Evolutionary conservation across 192 early-diverging fungal species (phyloP).

Genomic region (Mycoemilia scoparia): DNA sequence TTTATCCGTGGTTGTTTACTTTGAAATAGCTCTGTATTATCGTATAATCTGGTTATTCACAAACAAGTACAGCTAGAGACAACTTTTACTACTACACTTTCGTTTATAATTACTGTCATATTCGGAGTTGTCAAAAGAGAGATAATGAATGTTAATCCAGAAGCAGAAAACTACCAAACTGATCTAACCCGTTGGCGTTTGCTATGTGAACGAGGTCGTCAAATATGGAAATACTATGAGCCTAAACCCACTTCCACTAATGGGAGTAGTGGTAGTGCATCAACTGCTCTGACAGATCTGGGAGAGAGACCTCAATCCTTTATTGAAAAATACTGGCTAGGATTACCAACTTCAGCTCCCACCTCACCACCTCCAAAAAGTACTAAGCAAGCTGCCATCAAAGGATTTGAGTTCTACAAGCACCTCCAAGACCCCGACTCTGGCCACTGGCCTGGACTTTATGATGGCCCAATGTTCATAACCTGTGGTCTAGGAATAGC

Average conservation of each 20-base stretch:
- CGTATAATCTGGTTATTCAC: no score
- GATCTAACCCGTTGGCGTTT: constrained; percentile 80
- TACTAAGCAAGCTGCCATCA: constrained; percentile 64
- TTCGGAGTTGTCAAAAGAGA: no score
- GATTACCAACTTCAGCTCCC: constrained; percentile 35
- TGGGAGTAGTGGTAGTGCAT: no score
- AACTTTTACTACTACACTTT: no score
- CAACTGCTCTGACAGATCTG: no score
- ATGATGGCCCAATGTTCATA: constrained; percentile 95
- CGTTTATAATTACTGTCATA: no score
- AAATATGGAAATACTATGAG: constrained; percentile 92
- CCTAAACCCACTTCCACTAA: no score
- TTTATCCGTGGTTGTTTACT: no score
- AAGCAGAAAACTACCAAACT: constrained; percentile 27
- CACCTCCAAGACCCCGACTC: constrained; percentile 65
- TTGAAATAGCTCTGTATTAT: no score
- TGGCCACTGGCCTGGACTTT: constrained; percentile 91
- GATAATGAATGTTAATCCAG: no score
- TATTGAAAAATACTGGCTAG: constrained; percentile 81
- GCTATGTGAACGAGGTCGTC: constrained; percentile 63
- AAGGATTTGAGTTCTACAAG: constrained; percentile 80
- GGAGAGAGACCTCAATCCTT: constrained; percentile 57
- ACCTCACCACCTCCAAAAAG: constrained; percentile 39
- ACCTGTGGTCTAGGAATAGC: constrained; percentile 78
- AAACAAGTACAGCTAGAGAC: no score